These are phyloP conservation scores for Cylindrotheca fusiformis DNA, from an alignment of 108 stramenopile species.

Conservation along the genomic window DNA sequence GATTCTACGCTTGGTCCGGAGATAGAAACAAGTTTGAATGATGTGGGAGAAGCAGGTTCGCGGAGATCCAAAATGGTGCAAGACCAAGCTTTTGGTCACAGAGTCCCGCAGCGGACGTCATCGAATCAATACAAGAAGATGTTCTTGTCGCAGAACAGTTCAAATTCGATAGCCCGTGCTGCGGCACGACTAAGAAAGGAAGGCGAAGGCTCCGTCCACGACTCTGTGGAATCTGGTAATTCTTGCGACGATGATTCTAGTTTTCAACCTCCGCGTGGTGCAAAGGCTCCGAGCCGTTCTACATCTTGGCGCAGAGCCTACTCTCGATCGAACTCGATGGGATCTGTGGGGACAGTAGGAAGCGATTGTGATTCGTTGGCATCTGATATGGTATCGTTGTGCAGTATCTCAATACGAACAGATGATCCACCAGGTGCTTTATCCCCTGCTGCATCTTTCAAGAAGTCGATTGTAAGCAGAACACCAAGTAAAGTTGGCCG, in stretches of 20 bases:
- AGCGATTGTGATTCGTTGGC: constrained; percentile 23
- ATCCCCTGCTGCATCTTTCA: too few relatives aligned
- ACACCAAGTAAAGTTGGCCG: too few relatives aligned
- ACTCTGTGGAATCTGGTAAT: constrained; percentile 7
- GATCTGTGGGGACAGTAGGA: constrained; percentile 4
- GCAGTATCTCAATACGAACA: constrained; percentile 20
- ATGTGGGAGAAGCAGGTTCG: too few relatives aligned
- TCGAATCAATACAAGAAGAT: too few relatives aligned
- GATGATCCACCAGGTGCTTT: too few relatives aligned
- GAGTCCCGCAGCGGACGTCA: too few relatives aligned
- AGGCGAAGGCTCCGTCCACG: not conserved
- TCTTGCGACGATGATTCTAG: constrained; percentile 6
- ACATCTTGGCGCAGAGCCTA: not conserved
- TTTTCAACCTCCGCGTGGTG: constrained; percentile 4
- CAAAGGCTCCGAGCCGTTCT: not conserved
- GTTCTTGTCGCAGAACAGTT: too few relatives aligned
- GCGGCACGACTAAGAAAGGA: constrained; percentile 4
- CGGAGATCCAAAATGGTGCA: too few relatives aligned
- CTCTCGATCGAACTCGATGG: not conserved
- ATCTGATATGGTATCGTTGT: constrained; percentile 23
- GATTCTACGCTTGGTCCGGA: too few relatives aligned
- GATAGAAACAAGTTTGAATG: too few relatives aligned
- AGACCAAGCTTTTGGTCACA: too few relatives aligned
- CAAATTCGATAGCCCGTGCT: not conserved
- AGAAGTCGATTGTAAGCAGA: too few relatives aligned